Conservation (phyloP, 306 rosid species). For the Oxytropis ochrocephala region DNA sequence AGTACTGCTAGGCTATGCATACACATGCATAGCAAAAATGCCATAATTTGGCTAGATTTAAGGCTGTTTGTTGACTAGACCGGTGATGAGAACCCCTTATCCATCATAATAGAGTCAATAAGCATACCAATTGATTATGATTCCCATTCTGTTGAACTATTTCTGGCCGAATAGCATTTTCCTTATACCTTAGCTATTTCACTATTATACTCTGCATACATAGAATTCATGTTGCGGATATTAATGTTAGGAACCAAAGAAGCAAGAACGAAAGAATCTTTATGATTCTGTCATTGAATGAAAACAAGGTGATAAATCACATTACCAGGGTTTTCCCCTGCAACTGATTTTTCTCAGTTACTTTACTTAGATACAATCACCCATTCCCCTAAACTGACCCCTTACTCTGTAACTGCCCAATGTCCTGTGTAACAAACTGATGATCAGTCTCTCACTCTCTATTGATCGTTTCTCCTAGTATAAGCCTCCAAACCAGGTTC, state of each 20-base stretch:
- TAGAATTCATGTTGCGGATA: background rate
- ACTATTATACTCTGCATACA: background rate
- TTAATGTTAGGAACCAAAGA: background rate
- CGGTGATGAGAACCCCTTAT: background rate
- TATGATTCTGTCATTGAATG: background rate
- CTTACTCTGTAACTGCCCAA: background rate
- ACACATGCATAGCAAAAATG: too few relatives aligned
- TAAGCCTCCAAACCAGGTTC: background rate
- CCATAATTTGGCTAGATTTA: background rate
- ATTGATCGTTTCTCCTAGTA: background rate
- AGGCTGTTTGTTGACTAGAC: background rate
- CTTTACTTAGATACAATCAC: background rate
- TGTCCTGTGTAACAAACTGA: background rate
- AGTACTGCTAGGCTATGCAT: background rate
- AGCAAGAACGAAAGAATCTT: background rate
- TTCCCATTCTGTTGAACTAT: conserved; percentile 5
- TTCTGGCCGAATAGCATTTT: background rate
- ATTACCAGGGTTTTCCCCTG: background rate
- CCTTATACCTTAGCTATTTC: background rate
- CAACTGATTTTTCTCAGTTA: background rate
- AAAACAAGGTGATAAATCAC: background rate
- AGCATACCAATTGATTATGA: conserved; percentile 12
- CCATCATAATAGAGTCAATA: background rate
- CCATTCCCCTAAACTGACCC: background rate
- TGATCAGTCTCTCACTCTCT: background rate